phyloP scores from a whole-genome alignment of 1,139 yeast genomes.

The Nematodospora anomalae region DNA sequence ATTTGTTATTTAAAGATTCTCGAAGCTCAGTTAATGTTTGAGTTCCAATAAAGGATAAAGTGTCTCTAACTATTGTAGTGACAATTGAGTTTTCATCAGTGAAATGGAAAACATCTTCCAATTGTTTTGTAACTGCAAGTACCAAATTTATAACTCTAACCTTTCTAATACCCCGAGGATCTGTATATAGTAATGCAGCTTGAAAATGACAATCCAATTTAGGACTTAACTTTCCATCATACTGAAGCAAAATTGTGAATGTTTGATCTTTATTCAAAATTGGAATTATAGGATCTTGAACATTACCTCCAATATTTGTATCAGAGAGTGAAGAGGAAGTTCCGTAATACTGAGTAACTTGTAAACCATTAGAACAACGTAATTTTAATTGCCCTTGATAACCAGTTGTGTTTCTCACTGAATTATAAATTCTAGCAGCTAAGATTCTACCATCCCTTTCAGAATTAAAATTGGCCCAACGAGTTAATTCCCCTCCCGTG shows the following conservation, averaged over 20 bases:
- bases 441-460: conserved; percentile 72
- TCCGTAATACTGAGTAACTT: conserved; percentile 78
- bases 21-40: conserved; percentile 64
- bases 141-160: conserved; percentile 82
- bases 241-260: conserved; percentile 67
- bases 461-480: conserved; percentile 67
- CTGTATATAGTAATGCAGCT: conserved; percentile 84
- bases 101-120: conserved; percentile 73
- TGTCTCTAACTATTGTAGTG: conserved; percentile 72
- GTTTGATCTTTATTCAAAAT: conserved; percentile 64
- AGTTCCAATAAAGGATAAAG: conserved; percentile 59
- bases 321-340: conserved; percentile 33
- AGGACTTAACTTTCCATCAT: conserved; percentile 74
- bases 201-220: conserved; percentile 87
- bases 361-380: conserved; percentile 87
- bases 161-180: conserved; percentile 69
- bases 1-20: conserved; percentile 59
- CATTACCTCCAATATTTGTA: conserved; percentile 34
- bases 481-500: conserved; percentile 71
- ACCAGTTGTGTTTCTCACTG: conserved; percentile 53
- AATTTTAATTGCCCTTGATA: conserved; percentile 82
- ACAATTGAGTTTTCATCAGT: conserved; percentile 83
- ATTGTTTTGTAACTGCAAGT: conserved; percentile 76
- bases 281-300: conserved; percentile 70
- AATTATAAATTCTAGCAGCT: conserved; percentile 56